Evolutionary conservation across 1,139 yeast species (phyloP), one percentile per base, ranked within the genome.

Genomic region (Suhomyces panamericanus): DNA sequence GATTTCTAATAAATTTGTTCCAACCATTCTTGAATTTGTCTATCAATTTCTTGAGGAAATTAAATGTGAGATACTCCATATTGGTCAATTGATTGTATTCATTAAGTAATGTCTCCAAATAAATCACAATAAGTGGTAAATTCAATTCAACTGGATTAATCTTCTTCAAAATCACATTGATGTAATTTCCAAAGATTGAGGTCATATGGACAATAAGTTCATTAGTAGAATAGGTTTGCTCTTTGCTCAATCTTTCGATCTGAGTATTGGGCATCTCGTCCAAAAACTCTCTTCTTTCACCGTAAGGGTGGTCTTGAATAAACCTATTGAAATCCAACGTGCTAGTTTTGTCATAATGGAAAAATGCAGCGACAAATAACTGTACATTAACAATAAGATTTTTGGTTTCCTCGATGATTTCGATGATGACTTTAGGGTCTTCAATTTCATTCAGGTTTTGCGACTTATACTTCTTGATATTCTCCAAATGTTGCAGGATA

Each of bases 1-100:
- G 90, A 13, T 65, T 66, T 26, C 75, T 77, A 27, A 86, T 65
- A 50, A 78, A 81, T 50, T 76, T 78, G 30, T 67, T 65, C 96
- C 96, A 88, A 17, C 70, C 68, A 34, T 64, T 66, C 39, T 67
- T 69, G 41, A 81, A 69, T 55, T 78, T 78, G 32, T 83, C 83
- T 20, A 70, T 67, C 4, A 83, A 55, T 52, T 79, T 79, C 36
- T 70, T 73, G 52, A 85, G 67, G 48, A 77, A 70, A 39, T 77
- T 73, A 49, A 78, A 70, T 30, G 59, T 65, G 28, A 85, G 64
- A 54, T 78, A 88, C 51, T 87, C 96, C 59, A 85, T 91, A 60
- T 83, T 80, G 2, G 45, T 33, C 15, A 37, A 35, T 20, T 44
- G 48, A 8, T 44, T 48, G 3, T 78, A 67, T 4, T 70, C 66